Percentiles rank a stretch among this genome's conserved stretches.
These are phyloP conservation scores for Mayamaea pseudoterrestris DNA, from an alignment of 108 stramenopile species.

Conservation along the genomic window DNA sequence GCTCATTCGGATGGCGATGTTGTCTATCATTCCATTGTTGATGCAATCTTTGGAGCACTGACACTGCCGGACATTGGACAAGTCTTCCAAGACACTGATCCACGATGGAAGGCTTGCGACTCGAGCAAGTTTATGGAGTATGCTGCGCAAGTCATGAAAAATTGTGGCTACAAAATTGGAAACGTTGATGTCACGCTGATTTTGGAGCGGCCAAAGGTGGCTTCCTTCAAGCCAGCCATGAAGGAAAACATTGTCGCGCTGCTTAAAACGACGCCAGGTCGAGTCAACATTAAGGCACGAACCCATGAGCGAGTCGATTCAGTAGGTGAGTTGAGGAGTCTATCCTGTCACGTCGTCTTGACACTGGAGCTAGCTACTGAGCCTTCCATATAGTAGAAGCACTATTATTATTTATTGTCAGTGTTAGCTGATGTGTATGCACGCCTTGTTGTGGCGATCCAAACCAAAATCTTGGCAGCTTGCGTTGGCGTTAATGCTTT, in stretches of 20 bases:
- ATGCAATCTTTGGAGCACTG: constrained; percentile 88
- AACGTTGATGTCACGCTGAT: constrained; percentile 86
- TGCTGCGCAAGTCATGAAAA: constrained; percentile 68
- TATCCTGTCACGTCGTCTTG: constrained; percentile 89
- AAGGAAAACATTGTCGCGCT: constrained; percentile 85
- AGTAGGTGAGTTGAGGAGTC: constrained; percentile 82
- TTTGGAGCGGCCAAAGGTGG: constrained; percentile 82
- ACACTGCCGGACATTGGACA: constrained; percentile 89
- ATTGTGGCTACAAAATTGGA: constrained; percentile 76
- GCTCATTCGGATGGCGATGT: constrained; percentile 95
- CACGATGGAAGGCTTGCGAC: constrained; percentile 89
- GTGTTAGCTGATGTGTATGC: constrained; percentile 95
- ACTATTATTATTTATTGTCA: no score
- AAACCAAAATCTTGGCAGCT: constrained; percentile 88
- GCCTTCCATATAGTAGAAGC: no score
- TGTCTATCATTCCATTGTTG: constrained; percentile 88
- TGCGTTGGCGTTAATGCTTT: constrained; percentile 75
- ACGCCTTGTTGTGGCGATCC: constrained; percentile 85
- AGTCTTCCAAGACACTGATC: constrained; percentile 92
- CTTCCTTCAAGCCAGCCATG: constrained; percentile 84
- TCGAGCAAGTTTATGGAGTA: constrained; percentile 91
- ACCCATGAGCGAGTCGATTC: constrained; percentile 91
- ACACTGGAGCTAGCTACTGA: constrained; percentile 80
- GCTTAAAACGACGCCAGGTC: constrained; percentile 63
- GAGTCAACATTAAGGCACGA: constrained; percentile 92